These are phyloP conservation scores for Beauveria sp. DNA, from an alignment of 2,329 filamentous ascomycete species.

Conservation along the genomic window DNA sequence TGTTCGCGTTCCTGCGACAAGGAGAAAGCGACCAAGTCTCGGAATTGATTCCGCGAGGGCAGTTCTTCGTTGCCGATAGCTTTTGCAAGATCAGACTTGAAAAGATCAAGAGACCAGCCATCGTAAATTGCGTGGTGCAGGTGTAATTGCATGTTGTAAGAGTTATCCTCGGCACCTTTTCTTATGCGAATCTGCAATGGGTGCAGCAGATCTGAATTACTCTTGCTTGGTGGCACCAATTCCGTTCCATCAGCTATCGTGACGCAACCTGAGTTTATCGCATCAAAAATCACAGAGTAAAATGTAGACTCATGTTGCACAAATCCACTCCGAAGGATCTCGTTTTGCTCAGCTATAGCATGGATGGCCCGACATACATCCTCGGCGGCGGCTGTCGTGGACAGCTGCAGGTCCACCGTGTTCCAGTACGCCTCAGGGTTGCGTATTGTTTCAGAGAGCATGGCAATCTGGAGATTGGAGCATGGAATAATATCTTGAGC, in stretches of 20 bases:
- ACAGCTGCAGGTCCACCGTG: slow-evolving; percentile 59
- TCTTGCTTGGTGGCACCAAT: slow-evolving; percentile 25
- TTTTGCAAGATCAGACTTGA: slow-evolving; percentile 57
- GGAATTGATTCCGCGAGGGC: slow-evolving; percentile 49
- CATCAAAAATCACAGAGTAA: slow-evolving; percentile 51
- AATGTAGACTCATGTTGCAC: slow-evolving; percentile 34
- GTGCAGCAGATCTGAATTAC: slow-evolving; percentile 33
- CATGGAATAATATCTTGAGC: slow-evolving; percentile 49
- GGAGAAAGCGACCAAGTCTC: slow-evolving; percentile 47
- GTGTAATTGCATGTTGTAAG: slow-evolving; percentile 38
- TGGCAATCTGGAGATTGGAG: slow-evolving; percentile 67
- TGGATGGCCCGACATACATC: slow-evolving; percentile 42
- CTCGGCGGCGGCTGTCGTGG: slow-evolving; percentile 24
- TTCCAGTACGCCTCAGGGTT: slow-evolving; percentile 66
- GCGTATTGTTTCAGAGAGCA: slow-evolving; percentile 66
- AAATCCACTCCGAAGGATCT: slow-evolving; percentile 71
- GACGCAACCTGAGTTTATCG: slow-evolving; percentile 37
- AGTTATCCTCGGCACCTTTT: slow-evolving; percentile 16
- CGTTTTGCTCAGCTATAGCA: slow-evolving; percentile 46
- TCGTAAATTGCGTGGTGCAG: slow-evolving; percentile 85
- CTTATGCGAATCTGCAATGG: slow-evolving; percentile 57
- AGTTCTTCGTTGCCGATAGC: slow-evolving; percentile 32
- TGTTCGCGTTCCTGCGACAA: slow-evolving; percentile 17
- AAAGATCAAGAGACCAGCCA: slow-evolving; percentile 81
- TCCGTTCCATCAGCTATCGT: slow-evolving; percentile 27